A percentile compares a stretch with the other conserved stretches of the same genome.
Evolutionary conservation across 139 green algal genomes (phyloP).

Genomic region (Chlorella sp.): DNA sequence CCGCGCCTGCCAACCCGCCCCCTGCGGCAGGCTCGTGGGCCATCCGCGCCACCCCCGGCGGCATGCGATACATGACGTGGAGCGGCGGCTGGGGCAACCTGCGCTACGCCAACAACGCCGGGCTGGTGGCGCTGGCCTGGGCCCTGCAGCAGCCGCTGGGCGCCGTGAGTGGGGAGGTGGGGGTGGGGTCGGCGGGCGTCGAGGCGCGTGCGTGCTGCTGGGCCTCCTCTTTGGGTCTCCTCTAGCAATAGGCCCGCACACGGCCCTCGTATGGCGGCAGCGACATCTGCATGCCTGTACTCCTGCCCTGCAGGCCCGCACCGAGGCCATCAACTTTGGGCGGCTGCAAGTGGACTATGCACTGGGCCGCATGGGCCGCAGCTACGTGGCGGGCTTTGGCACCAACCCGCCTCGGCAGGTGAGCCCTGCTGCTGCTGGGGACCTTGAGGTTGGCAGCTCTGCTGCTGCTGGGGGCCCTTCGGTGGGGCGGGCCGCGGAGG

Average conservation of each 20-base stretch:
- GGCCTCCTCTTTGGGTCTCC: too few species aligned
- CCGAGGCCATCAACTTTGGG: constrained; percentile 12
- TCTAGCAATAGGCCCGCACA: too few species aligned
- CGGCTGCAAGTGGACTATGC: constrained; percentile 54
- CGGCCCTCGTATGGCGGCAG: background rate
- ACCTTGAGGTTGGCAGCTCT: too few species aligned
- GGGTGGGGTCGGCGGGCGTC: too few species aligned
- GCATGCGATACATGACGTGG: constrained; percentile 7
- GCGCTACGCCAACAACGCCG: constrained; percentile 6
- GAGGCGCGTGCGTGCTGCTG: too few species aligned
- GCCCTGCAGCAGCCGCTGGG: background rate
- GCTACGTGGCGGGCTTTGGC: constrained; percentile 53
- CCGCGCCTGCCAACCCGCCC: background rate
- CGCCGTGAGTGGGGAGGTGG: background rate
- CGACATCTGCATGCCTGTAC: background rate
- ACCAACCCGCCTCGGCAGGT: background rate
- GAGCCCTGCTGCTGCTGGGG: background rate
- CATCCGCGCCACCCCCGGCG: constrained; percentile 30
- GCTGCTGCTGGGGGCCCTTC: background rate
- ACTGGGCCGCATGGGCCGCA: constrained; percentile 40
- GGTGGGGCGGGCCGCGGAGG: background rate
- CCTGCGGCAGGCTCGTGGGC: background rate
- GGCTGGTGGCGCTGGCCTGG: background rate
- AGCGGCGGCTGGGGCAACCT: constrained; percentile 30
- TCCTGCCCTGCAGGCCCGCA: background rate